phyloP scores from a whole-genome alignment of 1,139 yeast species.

The Sugiyamaella pinicola region DNA sequence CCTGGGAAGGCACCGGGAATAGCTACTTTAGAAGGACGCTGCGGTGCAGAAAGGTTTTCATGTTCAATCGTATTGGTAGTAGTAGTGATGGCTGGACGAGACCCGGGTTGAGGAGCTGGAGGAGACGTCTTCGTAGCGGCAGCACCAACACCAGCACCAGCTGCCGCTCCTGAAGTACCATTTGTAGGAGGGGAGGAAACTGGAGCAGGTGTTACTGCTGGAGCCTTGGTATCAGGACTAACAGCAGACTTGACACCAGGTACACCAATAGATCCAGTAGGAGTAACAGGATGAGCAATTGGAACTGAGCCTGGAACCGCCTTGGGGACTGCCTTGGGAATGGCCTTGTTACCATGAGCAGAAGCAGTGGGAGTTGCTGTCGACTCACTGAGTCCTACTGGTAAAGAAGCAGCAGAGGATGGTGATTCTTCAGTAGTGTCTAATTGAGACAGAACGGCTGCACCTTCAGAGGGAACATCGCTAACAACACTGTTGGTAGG shows the following conservation, averaged over 20 bases:
- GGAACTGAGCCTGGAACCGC: slow-evolving; percentile 18
- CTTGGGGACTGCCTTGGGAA: slow-evolving; percentile 4
- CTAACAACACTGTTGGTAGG: slow-evolving; percentile 2
- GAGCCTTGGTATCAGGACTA: slow-evolving; percentile 1
- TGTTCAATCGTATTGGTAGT: slow-evolving; percentile 13
- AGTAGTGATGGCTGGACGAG: slow-evolving; percentile 14
- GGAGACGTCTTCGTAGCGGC: slow-evolving; percentile 13
- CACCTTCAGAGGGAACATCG: neutral
- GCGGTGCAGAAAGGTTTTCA: neutral
- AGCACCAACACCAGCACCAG: neutral
- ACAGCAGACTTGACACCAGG: neutral
- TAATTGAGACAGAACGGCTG: no score
- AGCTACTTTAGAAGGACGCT: neutral
- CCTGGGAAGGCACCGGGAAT: slow-evolving; percentile 19
- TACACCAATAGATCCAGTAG: slow-evolving; percentile 11
- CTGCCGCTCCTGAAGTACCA: neutral
- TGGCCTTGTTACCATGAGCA: neutral
- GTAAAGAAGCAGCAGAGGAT: no score
- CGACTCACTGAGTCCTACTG: no score
- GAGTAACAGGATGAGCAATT: slow-evolving; percentile 1
- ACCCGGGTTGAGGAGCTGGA: slow-evolving; percentile 14
- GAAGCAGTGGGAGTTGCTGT: slow-evolving; percentile 6
- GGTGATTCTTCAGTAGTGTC: no score
- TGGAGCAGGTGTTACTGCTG: slow-evolving; percentile 11
- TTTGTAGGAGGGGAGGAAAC: neutral